Conservation (phyloP, 441 rosid species). For the Gossypium gossypioides region DNA sequence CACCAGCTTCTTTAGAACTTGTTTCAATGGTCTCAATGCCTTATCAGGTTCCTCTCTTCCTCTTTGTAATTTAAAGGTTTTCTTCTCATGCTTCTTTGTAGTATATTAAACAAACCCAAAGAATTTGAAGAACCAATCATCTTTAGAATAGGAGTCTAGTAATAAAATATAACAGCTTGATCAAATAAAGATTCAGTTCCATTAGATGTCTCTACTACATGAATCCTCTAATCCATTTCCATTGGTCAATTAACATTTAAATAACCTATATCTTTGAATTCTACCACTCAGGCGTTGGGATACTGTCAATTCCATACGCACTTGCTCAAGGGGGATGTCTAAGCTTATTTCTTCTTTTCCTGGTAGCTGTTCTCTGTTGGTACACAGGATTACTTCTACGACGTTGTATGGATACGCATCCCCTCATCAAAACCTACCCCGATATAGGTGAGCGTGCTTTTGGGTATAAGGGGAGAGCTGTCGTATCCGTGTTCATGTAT, state of each 20-base stretch:
- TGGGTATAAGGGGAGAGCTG: slow-evolving; percentile 47
- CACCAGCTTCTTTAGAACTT: slow-evolving; percentile 47
- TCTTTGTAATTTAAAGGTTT: not conserved
- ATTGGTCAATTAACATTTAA: not conserved
- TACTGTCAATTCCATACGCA: slow-evolving; percentile 57
- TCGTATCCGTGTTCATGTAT: slow-evolving; percentile 43
- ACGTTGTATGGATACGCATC: slow-evolving; percentile 41
- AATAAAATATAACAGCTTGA: not conserved
- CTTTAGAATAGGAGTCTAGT: not conserved
- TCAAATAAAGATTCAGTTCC: not conserved
- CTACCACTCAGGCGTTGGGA: slow-evolving; percentile 45
- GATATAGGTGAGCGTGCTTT: slow-evolving; percentile 57
- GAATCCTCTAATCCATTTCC: not conserved
- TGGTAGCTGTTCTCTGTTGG: slow-evolving; percentile 44
- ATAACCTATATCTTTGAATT: not conserved
- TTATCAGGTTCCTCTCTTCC: slow-evolving; percentile 35
- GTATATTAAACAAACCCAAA: not conserved
- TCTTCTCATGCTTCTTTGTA: not conserved
- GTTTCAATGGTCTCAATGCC: slow-evolving; percentile 57
- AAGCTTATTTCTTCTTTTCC: slow-evolving; percentile 40
- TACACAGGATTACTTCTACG: slow-evolving; percentile 53
- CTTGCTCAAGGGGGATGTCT: slow-evolving; percentile 62
- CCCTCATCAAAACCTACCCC: slow-evolving; percentile 40
- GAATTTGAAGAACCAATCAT: not conserved
- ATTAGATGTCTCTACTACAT: not conserved